Evolutionary conservation across 768 basidiomycete species (phyloP).

Genomic region (Xerocomus brunneocitrinus): DNA sequence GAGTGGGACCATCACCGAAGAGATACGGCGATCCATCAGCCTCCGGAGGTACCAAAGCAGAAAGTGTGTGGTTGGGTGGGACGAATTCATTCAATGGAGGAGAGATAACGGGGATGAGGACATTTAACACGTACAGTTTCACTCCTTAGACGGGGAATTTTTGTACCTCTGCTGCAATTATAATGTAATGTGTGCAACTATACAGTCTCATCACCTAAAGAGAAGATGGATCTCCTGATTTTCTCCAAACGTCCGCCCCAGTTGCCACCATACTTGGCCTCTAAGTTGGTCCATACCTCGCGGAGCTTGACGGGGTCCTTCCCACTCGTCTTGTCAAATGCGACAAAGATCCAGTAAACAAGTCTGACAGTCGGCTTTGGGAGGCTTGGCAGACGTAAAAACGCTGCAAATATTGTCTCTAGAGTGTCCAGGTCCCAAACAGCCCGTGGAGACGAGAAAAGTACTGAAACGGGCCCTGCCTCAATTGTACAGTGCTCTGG

Average conservation of each 20-base stretch:
- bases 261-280: slow-evolving; percentile 45
- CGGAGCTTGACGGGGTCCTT: slow-evolving; percentile 48
- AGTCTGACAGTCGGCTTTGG: slow-evolving; percentile 41
- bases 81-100: slow-evolving; percentile 77
- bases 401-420: slow-evolving; percentile 52
- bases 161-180: slow-evolving; percentile 9
- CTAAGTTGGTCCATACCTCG: slow-evolving; percentile 52
- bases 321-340: slow-evolving; percentile 58
- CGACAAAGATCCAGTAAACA: slow-evolving; percentile 65
- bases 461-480: neutral
- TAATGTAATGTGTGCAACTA: slow-evolving; percentile 4
- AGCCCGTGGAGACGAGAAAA: slow-evolving; percentile 8
- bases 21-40: slow-evolving; percentile 67
- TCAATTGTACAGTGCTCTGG: slow-evolving; percentile 6
- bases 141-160: neutral
- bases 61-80: slow-evolving; percentile 63
- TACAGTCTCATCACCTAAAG: neutral
- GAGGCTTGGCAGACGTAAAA: slow-evolving; percentile 51
- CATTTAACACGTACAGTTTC: slow-evolving; percentile 21
- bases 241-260: slow-evolving; percentile 43
- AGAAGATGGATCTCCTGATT: slow-evolving; percentile 41
- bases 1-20: slow-evolving; percentile 77
- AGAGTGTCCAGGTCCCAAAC: slow-evolving; percentile 59
- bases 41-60: slow-evolving; percentile 82
- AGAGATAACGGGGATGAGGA: slow-evolving; percentile 38